phyloP scores from a whole-genome alignment of 352 stramenopile species.

The Pseudoperonospora humuli region DNA sequence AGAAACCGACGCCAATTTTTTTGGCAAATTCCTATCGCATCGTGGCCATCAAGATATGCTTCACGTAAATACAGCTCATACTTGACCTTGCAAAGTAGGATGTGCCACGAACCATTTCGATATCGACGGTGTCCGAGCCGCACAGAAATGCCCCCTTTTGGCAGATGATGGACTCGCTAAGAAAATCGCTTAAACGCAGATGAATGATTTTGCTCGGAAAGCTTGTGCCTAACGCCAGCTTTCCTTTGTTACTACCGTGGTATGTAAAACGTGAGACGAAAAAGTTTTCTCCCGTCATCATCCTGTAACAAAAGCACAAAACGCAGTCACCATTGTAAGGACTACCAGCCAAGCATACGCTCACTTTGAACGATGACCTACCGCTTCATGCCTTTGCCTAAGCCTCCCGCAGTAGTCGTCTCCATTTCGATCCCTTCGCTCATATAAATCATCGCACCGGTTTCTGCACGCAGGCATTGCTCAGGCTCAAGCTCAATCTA shows the following conservation, averaged over 20 bases:
- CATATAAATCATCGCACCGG: conserved; percentile 94
- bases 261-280: conserved; percentile 75
- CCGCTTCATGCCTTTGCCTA: conserved; percentile 81
- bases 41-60: background rate
- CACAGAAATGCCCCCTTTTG: conserved; percentile 90
- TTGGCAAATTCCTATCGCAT: conserved; percentile 78
- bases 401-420: conserved; percentile 86
- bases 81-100: background rate
- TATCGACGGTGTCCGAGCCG: conserved; percentile 86
- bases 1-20: conserved; percentile 88
- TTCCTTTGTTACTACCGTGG: conserved; percentile 46
- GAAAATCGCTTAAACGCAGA: conserved; percentile 84
- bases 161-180: conserved; percentile 80
- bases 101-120: conserved; percentile 69
- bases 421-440: conserved; percentile 89
- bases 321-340: conserved; percentile 1
- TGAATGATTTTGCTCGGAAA: conserved; percentile 88
- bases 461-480: conserved; percentile 89
- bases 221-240: conserved; percentile 86
- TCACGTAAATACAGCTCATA: background rate
- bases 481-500: conserved; percentile 84
- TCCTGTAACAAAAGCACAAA: conserved; percentile 18
- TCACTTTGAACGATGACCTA: conserved; percentile 23
- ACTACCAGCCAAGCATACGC: conserved; percentile 29
- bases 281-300: conserved; percentile 79